These are phyloP conservation scores for Chlorella vulgaris DNA, from an alignment of 139 green algal species.

Conservation along the genomic window DNA sequence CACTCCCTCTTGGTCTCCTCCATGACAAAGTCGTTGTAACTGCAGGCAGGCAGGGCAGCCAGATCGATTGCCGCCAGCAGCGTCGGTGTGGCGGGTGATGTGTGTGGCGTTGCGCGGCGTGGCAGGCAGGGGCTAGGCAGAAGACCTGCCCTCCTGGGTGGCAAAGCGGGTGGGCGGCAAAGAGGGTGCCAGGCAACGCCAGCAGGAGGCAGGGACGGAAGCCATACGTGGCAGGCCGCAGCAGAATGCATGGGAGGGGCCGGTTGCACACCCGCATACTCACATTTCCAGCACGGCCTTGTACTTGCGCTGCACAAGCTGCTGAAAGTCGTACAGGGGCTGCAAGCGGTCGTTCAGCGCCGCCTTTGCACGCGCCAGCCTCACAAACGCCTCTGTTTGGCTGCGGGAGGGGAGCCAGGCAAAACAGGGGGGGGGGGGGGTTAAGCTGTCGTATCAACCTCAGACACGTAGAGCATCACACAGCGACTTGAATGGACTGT, in stretches of 20 bases:
- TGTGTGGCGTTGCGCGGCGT: background rate
- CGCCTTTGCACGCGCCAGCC: background rate
- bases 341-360: background rate
- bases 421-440: background rate
- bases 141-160: too few relatives aligned
- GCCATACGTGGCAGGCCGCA: too few relatives aligned
- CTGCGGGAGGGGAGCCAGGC: background rate
- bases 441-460: background rate
- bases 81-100: too few relatives aligned
- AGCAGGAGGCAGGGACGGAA: too few relatives aligned
- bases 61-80: too few relatives aligned
- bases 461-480: background rate
- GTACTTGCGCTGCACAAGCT: background rate
- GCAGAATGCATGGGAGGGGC: too few relatives aligned
- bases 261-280: too few relatives aligned
- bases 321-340: background rate
- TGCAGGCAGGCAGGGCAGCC: conserved; percentile 8
- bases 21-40: conserved; percentile 45
- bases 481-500: background rate
- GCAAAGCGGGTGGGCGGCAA: too few relatives aligned
- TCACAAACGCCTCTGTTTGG: background rate
- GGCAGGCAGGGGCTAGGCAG: too few relatives aligned
- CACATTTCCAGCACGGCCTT: background rate
- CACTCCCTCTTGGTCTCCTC: conserved; percentile 56
- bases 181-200: too few relatives aligned